Evolutionary conservation across 345 rosid species (phyloP), one percentile per base, ranked within the genome.

Genomic region (Moringa oleifera): DNA sequence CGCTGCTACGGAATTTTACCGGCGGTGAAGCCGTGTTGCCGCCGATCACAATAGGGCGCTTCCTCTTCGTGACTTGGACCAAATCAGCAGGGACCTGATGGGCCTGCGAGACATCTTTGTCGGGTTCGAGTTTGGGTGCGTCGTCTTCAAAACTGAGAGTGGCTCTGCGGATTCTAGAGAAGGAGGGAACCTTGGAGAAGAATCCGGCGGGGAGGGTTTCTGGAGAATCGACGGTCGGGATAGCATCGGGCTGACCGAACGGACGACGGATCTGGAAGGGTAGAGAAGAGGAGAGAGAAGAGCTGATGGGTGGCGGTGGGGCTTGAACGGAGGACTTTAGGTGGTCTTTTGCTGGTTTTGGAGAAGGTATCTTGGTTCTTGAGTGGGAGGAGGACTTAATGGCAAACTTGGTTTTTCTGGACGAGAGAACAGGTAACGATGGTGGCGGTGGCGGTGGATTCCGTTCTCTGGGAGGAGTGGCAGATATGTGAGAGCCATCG

Each of bases 401-500:
- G 54, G 57, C 68, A 51, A 36, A 25, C 66, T 28, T 70, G 50
- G 79, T 52, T 47, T 69, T 76, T 55, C 17, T 51, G 6, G 60
- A 20, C 41, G 80, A 65, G 28, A 33, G 6, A 11, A 54, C 25
- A 64, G 73, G 20, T 20, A 41, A 41, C 1, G 47, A 15, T 15
- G 12, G 47, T 1, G 25, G 71, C 0, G 67, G 67, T 2, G 66
- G 68, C 0, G 82, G 73, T 0, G 75, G 79, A 41, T 52, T 68
- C 15, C 73, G 50, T 58, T 68, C 77, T 52, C 91, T 76, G 6
- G 98, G 98, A 77, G 98, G 96, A 61, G 98, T 93, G 61, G 86
- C 79, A 60, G 98, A 90, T 71, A 93, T 61, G 77, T 88, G 87
- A 50, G 97, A 93, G 23, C 90, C 89, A 60, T 77, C 90, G 77